Percentiles rank a stretch among this genome's conserved stretches.
phyloP scores from a whole-genome alignment of 805 yeast species.

The Cyberlindnera misumaiensis region DNA sequence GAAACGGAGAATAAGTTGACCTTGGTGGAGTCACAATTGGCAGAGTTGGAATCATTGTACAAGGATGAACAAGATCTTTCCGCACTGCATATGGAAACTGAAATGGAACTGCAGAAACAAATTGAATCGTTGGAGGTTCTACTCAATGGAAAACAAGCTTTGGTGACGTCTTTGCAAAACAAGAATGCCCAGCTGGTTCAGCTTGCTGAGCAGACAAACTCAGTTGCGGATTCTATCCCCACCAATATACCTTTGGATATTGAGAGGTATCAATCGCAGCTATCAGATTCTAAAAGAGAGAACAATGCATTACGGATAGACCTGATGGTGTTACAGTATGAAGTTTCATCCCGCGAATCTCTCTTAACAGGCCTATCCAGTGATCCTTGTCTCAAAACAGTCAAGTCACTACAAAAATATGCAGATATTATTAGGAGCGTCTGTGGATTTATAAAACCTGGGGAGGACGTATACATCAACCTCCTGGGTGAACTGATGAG shows the following conservation, averaged over 20 bases:
- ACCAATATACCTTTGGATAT: neutral
- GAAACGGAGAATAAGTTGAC: slow-evolving; percentile 29
- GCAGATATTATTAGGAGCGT: neutral
- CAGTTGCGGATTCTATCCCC: neutral
- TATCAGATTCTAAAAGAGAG: slow-evolving; percentile 3
- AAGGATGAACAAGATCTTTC: slow-evolving; percentile 44
- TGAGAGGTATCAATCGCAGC: neutral
- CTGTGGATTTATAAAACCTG: neutral
- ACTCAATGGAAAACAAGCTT: slow-evolving; percentile 11
- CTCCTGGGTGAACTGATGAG: slow-evolving; percentile 1
- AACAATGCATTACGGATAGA: neutral
- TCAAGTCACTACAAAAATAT: neutral
- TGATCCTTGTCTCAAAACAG: too few species aligned
- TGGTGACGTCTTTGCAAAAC: slow-evolving; percentile 7
- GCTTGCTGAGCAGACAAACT: neutral
- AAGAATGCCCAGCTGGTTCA: slow-evolving; percentile 17
- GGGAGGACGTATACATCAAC: slow-evolving; percentile 4
- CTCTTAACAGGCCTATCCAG: too few species aligned
- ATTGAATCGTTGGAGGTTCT: slow-evolving; percentile 24
- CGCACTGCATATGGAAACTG: slow-evolving; percentile 34
- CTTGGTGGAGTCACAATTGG: slow-evolving; percentile 30
- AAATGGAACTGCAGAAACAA: slow-evolving; percentile 35
- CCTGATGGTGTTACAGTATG: neutral
- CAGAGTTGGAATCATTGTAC: slow-evolving; percentile 43
- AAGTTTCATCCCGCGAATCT: neutral